Base-by-base conservation (phyloP, 768 basidiomycete genomes). In the Suillus alpinus region DNA sequence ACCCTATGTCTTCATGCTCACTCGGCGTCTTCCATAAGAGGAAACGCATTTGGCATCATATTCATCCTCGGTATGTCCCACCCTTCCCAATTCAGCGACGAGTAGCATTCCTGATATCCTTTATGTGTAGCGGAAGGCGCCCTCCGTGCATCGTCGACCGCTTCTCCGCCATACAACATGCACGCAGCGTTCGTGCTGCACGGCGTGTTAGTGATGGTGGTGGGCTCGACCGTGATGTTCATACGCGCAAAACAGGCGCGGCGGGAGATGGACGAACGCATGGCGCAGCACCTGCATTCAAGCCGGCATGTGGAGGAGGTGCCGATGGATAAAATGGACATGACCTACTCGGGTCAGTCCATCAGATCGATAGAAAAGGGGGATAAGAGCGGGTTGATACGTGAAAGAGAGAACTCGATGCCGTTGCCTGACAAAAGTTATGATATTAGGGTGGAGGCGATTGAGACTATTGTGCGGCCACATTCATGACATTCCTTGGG, bases 121-220 rank as follows among this genome's bases (percentile, higher is more conserved):
- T 53, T 32, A 6, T 36, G 13, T 36, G 14, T 40, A 91, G 91
- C 77, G 40, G 80, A 87, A 71, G 81, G 83, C 51, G 88, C 90
- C 3, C 78, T 94, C 16, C 87, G 91, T 49, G 88, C 82, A 12
- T 76, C 83, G 3, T 65, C 78, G 12, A 71, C 80, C 40, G 90
- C 86, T 16, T 70, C 80, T 50, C 92, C 91, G 1, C 91, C 92
- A 1, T 75, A 84, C 34, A 90, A 91, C 72, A 91, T 94, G 89
- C 83, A 72, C 37, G 75, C 78, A 12, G 83, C 84, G 3, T 73
- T 91, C 46, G 85, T 94, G 31, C 84, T 94, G 68, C 83, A 88
- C 31, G 91, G 84, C 3, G 71, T 75, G 0, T 65, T 86, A 46
- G 76, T 85, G 3, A 63, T 82, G 60, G 72, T 63, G 2, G 68